A percentile compares a stretch with the other conserved stretches of the same genome.
Evolutionary conservation across 2,329 filamentous ascomycete genomes (phyloP).

Genomic region (Didymella sp.): DNA sequence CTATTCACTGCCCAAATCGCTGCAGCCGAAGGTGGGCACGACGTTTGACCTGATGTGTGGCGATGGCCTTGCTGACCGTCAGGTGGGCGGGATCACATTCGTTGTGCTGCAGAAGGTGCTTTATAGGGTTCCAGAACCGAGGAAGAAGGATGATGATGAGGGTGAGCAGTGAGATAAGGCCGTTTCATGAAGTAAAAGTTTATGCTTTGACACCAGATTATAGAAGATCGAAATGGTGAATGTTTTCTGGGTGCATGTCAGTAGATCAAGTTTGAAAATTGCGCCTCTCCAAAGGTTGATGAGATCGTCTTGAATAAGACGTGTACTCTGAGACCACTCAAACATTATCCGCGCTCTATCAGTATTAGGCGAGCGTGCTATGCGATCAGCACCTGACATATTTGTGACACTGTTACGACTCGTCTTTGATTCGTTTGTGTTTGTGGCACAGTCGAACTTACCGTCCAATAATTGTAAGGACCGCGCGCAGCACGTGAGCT

Average conservation of each 20-base stretch:
- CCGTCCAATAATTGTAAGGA: neutral
- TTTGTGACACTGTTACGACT: neutral
- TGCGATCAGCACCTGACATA: neutral
- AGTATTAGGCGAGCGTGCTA: neutral
- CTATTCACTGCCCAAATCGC: slow-evolving; percentile 11
- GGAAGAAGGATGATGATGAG: neutral
- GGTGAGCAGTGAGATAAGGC: too few species aligned
- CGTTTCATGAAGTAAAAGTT: too few species aligned
- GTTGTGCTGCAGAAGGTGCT: slow-evolving; percentile 2
- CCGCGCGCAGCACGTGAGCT: slow-evolving; percentile 1
- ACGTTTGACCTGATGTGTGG: slow-evolving; percentile 20
- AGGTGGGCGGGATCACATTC: neutral
- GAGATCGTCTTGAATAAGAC: too few species aligned
- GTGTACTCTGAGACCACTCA: too few species aligned
- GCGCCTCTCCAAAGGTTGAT: too few species aligned
- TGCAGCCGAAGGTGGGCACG: slow-evolving; percentile 22
- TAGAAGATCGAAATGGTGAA: too few species aligned
- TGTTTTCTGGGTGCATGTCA: too few species aligned
- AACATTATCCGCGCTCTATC: too few species aligned
- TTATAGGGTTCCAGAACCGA: slow-evolving; percentile 18
- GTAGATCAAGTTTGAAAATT: too few species aligned
- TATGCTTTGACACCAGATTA: too few species aligned
- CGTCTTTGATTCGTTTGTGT: neutral
- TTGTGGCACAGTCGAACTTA: slow-evolving; percentile 1
- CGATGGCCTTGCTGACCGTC: neutral